Evolutionary conservation across 192 early-diverging fungal species (phyloP), one percentile per base, ranked within the genome.

Genomic region (Funneliformis geosporum): DNA sequence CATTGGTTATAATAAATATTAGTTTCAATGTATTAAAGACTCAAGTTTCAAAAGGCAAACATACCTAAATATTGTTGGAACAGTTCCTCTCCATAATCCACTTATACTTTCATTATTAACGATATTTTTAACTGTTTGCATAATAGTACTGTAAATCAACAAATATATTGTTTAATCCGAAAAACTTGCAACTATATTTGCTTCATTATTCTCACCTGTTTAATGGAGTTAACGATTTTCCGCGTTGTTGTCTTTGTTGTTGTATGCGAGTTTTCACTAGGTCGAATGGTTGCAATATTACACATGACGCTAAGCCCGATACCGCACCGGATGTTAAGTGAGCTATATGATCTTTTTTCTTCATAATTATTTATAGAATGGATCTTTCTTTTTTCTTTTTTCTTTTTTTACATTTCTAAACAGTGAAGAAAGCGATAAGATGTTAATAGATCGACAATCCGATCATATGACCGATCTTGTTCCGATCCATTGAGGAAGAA

Each of bases 281-380:
- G 82, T 98, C 96, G 28, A 98, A 90, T 0, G 96, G 96, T 82
- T 98, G 96, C 42, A 98, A 87, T 46, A 91, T 73, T 23, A 94
- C 82, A 60, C 96, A 96, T 16, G 94, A 90, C 9, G 89, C 84
- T 60, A 96, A 80, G 12, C 95, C 95, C 4, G 93, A 94, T 14
- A 94, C 40, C 0, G 91, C 95, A 1, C 96, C 96, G 0, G 90
- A 93, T 12, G 89, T 70, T 61, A 95, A 82, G 80, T 97, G 94
- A 8, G 92, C 83, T 0, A 81, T 44, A 1, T 87, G 85, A 47
- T 80, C 67, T 21, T n/a, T n/a, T 43, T 68, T 68, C 11, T 38
- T 33, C 66, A 68, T 39, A 4, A 39, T 55, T 55, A 55, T 55
- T 55, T 55, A 55, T 2, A 55, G 18, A 55, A 3, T 18, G 18